phyloP scores from a whole-genome alignment of 495 filamentous ascomycete species.

The Letharia columbiana region DNA sequence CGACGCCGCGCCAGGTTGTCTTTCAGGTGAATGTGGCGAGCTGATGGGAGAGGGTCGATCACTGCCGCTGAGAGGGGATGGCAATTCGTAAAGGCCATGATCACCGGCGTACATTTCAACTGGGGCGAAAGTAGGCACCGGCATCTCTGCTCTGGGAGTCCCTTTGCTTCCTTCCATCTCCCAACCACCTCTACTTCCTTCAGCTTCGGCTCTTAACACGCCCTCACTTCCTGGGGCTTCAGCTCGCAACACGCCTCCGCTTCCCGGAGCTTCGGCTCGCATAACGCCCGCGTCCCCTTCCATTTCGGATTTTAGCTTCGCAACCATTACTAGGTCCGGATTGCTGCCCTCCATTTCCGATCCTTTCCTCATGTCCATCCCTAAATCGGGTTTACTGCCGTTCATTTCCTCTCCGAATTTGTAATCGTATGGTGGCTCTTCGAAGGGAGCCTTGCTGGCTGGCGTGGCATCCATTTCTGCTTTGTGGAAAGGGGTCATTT shows the following conservation, averaged over 20 bases:
- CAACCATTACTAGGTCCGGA: background rate
- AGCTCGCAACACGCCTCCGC: constrained; percentile 5
- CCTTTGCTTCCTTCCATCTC: constrained; percentile 23
- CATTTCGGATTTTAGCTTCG: constrained; percentile 13
- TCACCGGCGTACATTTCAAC: constrained; percentile 22
- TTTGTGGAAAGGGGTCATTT: constrained; percentile 15
- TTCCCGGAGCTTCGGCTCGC: constrained; percentile 13
- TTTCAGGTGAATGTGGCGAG: background rate
- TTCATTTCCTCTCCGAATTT: constrained; percentile 21
- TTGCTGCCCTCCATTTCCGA: constrained; percentile 23
- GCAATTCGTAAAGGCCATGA: constrained; percentile 15
- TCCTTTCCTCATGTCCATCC: constrained; percentile 9
- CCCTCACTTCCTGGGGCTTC: constrained; percentile 5
- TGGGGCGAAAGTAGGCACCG: constrained; percentile 9
- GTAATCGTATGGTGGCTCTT: constrained; percentile 9
- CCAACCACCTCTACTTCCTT: constrained; percentile 9
- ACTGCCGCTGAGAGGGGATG: constrained; percentile 13
- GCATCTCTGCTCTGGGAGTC: constrained; percentile 15
- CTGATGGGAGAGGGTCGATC: constrained; percentile 16
- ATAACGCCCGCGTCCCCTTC: constrained; percentile 17
- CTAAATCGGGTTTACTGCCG: constrained; percentile 9
- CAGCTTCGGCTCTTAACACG: background rate
- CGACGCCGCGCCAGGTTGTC: background rate
- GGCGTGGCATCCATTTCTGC: constrained; percentile 18
- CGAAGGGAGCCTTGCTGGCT: constrained; percentile 8